These are phyloP conservation scores for Protomyces macrosporus DNA, from an alignment of 1,139 yeast species.

Conservation along the genomic window DNA sequence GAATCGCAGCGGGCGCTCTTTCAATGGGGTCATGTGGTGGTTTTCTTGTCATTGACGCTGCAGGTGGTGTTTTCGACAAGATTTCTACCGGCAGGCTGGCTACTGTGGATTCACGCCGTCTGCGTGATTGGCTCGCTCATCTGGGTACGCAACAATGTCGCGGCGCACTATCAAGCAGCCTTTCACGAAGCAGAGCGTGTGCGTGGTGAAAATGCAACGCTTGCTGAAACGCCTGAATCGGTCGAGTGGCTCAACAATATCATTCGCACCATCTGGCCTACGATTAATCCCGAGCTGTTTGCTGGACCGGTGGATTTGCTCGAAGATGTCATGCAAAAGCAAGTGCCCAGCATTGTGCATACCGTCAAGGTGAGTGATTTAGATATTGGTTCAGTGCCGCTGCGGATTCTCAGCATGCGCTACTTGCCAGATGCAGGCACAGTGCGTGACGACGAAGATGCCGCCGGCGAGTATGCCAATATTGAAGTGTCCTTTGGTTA, in stretches of 20 bases:
- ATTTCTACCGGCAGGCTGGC: conserved; percentile 7
- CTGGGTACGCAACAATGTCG: not conserved
- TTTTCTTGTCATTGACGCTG: conserved; percentile 1
- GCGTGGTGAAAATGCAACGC: conserved; percentile 25
- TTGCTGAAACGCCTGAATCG: conserved; percentile 23
- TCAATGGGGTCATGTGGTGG: conserved; percentile 14
- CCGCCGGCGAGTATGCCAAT: conserved; percentile 24
- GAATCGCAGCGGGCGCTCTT: conserved; percentile 11
- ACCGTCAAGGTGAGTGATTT: conserved; percentile 26
- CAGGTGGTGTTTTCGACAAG: conserved; percentile 6
- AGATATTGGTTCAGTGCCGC: conserved; percentile 23
- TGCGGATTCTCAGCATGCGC: conserved; percentile 26
- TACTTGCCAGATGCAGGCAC: conserved; percentile 21
- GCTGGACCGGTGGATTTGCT: conserved; percentile 24
- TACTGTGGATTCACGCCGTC: conserved; percentile 10
- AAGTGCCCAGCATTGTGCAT: conserved; percentile 25
- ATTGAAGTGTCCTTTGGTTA: conserved; percentile 26
- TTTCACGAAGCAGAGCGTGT: conserved; percentile 24
- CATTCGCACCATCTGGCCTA: conserved; percentile 23
- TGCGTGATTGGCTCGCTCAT: conserved; percentile 2
- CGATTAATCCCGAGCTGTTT: conserved; percentile 27
- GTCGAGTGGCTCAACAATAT: conserved; percentile 28
- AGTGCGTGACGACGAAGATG: conserved; percentile 16
- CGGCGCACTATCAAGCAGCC: not conserved
- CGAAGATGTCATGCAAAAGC: conserved; percentile 29